Evolutionary conservation across 176 grass and related monocot genomes (phyloP), one percentile per base, ranked within the genome.

Genomic region (Miscanthus lutarioriparius): DNA sequence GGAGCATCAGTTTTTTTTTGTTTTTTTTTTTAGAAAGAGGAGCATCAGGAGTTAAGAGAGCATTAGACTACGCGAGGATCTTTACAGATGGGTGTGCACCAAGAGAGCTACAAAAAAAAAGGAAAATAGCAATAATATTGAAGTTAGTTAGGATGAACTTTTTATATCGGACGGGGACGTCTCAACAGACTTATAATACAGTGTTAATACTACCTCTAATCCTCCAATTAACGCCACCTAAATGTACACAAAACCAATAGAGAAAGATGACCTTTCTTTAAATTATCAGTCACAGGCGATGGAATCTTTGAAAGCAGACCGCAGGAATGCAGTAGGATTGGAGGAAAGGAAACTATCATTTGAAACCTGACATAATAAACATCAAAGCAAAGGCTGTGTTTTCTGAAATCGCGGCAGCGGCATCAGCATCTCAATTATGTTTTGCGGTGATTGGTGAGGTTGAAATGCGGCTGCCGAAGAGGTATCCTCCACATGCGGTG

Each of bases 61-160:
- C 43, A 85, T 64, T 70, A 70, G 8, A 76, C 20, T 48, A 82
- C 15, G 35, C 13, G 22, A 51, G 7, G 25, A 32, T 87, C 89
- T 87, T 90, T 90, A 83, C 75, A 87, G 89, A 84, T 84, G 80
- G 26, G 40, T 79, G 68, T 64, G 79, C 63, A 87, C 51, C 64
- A 63, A 44, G 53, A 61, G 16, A 87, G 69, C 84, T 70, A 26
- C 26, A 80, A 84, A 39, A 26, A 72, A 25, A 76, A n/a, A n/a
- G 53, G 37, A 70, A 70, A 62, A 62, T 16, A 40, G 8, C 2
- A 64, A 87, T 80, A 54, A 80, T 76, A 78, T 67, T 67, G 22
- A 53, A 8, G 81, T 84, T 80, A 8, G 76, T 91, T 87, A 84
- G 32, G 70, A 70, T 70, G 40, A 91, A 7, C 75, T 84, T 90